Base-by-base conservation (phyloP, 495 filamentous ascomycete species). In the Delitschia confertaspora region DNA sequence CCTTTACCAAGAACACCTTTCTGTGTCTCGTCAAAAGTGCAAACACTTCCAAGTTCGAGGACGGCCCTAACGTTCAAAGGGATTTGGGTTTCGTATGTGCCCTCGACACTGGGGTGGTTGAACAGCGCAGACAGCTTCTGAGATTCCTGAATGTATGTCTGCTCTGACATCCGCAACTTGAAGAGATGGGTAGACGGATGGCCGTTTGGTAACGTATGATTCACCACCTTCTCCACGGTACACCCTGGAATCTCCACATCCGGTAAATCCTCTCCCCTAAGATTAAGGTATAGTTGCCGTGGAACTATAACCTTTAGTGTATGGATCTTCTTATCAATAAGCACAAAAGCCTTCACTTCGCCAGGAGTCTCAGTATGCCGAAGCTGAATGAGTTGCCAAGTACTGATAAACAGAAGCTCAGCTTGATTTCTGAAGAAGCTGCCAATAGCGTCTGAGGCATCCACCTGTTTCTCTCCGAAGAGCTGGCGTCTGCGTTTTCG, bases 311-410 rank as follows among this genome's bases (percentile, higher is more conserved):
- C 72, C 55, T 86, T 95, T 30, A 99, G 68, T 17, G 73, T 63
- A 53, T 96, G 86, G 23, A 96, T 73, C 64, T 91, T 96, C 35
- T 75, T 78, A 61, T 93, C 93, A 46, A 99, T 95, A 34, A 99
- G 67, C 18, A 96, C 84, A 62, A 85, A 93, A 7, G 91, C 89
- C 36, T 73, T 72, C 33, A 99, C 81, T 49, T 93, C 78, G 9
- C 91, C 91, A 16, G 88, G 86, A 35, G 69, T 78, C 31, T 84
- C 78, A 2, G 87, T 86, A 20, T 80, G 72, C 33, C 78, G 75
- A 20, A 96, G 76, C 58, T 96, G 89, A 23, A 99, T 68, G 21
- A 99, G 70, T 60, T 96, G 88, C 91, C 91, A 99, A 4, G 85
- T 93, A 55, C 80, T 88, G 48, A 78, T 82, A 63, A 88, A 95